phyloP scores from a whole-genome alignment of 1,284 basidiomycete genomes.

The Melampsora americana region DNA sequence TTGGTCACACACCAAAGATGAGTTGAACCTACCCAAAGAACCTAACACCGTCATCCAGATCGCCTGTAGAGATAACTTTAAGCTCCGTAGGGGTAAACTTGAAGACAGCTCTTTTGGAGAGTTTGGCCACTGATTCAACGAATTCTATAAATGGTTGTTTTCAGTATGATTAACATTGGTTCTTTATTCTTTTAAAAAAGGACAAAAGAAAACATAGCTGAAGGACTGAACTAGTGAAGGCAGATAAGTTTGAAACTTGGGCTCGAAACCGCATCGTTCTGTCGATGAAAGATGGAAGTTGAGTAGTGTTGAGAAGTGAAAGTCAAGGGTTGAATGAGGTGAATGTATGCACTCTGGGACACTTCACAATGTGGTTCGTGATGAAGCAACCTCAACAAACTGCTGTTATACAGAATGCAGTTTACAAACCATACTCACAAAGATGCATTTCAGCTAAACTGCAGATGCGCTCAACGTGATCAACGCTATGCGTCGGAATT shows the following conservation, averaged over 20 bases:
- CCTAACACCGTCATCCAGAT: constrained; percentile 34
- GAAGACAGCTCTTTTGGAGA: constrained; percentile 33
- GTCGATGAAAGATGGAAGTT: not conserved
- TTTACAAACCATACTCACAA: no score
- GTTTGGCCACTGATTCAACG: constrained; percentile 31
- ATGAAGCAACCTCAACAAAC: no score
- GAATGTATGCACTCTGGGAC: no score
- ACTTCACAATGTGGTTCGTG: no score
- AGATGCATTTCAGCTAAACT: no score
- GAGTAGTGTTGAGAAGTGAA: not conserved
- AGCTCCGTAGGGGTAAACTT: constrained; percentile 11
- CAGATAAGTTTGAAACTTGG: constrained; percentile 14
- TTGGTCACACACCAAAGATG: not conserved
- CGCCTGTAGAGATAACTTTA: constrained; percentile 22
- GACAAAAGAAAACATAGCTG: not conserved
- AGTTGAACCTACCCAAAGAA: constrained; percentile 23
- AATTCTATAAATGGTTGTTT: constrained; percentile 26
- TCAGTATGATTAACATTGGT: not conserved
- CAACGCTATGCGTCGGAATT: no score
- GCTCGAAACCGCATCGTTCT: constrained; percentile 28
- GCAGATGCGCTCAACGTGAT: no score
- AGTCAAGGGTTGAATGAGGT: no score
- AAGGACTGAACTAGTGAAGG: constrained; percentile 37
- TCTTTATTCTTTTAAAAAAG: not conserved
- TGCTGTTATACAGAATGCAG: no score